Conservation (phyloP, 768 basidiomycete species). For the Phallus indusiatus region DNA sequence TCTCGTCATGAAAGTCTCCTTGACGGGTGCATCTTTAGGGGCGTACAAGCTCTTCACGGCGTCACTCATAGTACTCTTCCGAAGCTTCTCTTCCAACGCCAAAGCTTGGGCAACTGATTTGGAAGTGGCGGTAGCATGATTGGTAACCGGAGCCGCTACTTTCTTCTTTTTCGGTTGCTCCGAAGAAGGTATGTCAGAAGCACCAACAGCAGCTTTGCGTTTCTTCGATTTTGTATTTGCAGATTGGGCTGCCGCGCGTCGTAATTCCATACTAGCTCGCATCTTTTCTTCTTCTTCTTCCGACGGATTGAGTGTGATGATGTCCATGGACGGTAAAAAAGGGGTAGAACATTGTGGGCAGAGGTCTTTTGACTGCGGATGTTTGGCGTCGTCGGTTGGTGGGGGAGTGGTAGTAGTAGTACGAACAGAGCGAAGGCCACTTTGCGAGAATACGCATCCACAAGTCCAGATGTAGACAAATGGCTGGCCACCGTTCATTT, state of each 20-base stretch:
- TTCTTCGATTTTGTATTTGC: conserved; percentile 53
- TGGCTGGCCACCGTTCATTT: conserved; percentile 86
- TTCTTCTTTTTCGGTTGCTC: not conserved
- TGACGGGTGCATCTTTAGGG: conserved; percentile 45
- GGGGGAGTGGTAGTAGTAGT: conserved; percentile 23
- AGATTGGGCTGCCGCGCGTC: conserved; percentile 36
- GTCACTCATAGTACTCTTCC: conserved; percentile 76
- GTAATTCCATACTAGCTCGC: conserved; percentile 44
- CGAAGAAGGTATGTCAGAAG: conserved; percentile 15
- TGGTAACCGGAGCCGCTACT: conserved; percentile 30
- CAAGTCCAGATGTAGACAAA: conserved; percentile 84
- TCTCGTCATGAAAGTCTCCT: conserved; percentile 89
- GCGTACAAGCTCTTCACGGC: conserved; percentile 78
- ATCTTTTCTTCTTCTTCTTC: conserved; percentile 56
- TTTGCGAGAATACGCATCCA: conserved; percentile 86
- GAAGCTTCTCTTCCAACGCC: conserved; percentile 72
- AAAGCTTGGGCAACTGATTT: conserved; percentile 63
- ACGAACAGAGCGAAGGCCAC: conserved; percentile 63
- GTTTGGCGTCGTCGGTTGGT: conserved; percentile 18
- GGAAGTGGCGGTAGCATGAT: conserved; percentile 46
- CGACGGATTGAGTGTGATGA: conserved; percentile 60
- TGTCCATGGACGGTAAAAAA: conserved; percentile 46
- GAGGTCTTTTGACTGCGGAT: conserved; percentile 33
- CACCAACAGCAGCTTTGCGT: conserved; percentile 38
- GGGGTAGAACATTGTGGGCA: conserved; percentile 75